Evolutionary conservation across 305 asterid genomes (phyloP), one percentile per base, ranked within the genome.

Genomic region (Fraxinus sp.): DNA sequence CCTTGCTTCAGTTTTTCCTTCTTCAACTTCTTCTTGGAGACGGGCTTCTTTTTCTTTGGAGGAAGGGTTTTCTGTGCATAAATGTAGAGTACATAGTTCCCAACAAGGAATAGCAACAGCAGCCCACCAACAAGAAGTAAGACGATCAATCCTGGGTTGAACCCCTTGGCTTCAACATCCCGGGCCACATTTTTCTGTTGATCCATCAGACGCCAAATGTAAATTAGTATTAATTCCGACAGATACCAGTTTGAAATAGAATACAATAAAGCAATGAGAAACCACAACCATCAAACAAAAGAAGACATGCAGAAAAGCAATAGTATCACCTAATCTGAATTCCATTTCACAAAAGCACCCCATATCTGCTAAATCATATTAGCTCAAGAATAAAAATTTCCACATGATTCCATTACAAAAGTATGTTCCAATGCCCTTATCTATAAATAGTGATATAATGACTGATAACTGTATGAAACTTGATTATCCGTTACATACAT

Each of bases 11-110:
- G 94, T 73, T 94, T 89, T 87, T 96, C 99, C 91, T 20, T 92
- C 96, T 94, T 94, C 95, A 94, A 87, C 96, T 96, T 96, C 95
- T 96, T 96, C 95, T 94, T 96, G 71, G 99, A 96, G 87, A 96
- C n/a, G 11, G 98, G 99, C 93, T 96, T 96, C 97, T 96, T 96
- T 79, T 91, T 96, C 97, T 88, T 94, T 3, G 89, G 97, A 70
- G 98, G 98, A 77, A 94, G 93, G 78, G 93, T 91, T 75, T 85
- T 96, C 78, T 94, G 98, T 24, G 98, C 99, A 57, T 94, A 96
- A 24, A 89, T 46, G 80, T 93, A 96, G 43, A 94, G 92, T 24
- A 81, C 88, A 73, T 92, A 96, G 81, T 96, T 96, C 36, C 98
- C 98, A n/a, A 94, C 74, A n/a, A 96, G 95, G 92, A 96, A 94